Evolutionary conservation across 2,329 filamentous ascomycete species (phyloP), one percentile per base, ranked within the genome.

Genomic region (Cercospora citrullina): DNA sequence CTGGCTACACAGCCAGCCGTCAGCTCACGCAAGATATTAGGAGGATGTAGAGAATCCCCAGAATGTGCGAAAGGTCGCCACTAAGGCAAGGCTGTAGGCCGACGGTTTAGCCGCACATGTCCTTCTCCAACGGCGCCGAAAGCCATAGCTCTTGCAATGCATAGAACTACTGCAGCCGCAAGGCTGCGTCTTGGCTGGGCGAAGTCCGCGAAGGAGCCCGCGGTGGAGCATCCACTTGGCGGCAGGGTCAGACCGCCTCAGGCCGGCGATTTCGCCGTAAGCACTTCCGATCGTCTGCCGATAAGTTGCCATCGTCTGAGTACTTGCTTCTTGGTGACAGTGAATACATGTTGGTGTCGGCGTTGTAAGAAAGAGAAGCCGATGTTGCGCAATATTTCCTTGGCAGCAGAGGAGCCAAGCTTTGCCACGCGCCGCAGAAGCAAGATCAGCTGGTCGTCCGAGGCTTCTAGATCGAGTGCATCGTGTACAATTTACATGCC

Each of bases 111-210:
- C 60, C 61, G 45, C 48, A 9, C 48, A 39, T 28, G 61, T 9
- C 28, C 45, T 63, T 26, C 51, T 31, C 36, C 39, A 42, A 21
- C 26, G n/a, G 39, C 18, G 26, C 18, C 23, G 23, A 26, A 63
- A 55, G 45, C 61, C 61, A 63, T 39, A 57, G 61, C 61, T 63
- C 18, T 42, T n/a, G 28, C 23, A 26, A 53, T 63, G 61, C 61
- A 63, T 55, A 55, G 48, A 30, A 55, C 48, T 55, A 55, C 42
- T 63, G 61, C 61, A 63, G 61, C 42, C 39, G 28, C 10, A 26
- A 55, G 26, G 55, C 39, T 55, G 45, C 60, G n/a, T 51, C 18
- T 53, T 48, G 16, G 30, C 60, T 63, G 39, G 60, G 42, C 45
- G 21, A 36, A 21, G 26, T 30, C 26, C 36, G 42, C 60, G 55